Evolutionary conservation across 2,329 filamentous ascomycete species (phyloP), one percentile per base, ranked within the genome.

Genomic region (Ampelomyces quisqualis): DNA sequence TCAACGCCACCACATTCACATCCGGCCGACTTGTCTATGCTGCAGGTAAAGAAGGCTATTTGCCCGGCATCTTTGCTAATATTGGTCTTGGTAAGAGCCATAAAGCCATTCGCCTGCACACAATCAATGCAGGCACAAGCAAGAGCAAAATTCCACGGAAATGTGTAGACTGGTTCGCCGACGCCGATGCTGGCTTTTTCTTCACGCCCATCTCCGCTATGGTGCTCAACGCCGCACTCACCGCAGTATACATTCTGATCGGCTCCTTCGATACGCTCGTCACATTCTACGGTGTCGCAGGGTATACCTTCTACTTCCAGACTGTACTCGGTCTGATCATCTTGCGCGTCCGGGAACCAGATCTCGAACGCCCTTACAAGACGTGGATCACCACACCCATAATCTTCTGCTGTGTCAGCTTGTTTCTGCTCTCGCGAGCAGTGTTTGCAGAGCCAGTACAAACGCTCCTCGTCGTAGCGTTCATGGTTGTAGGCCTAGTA

Each of bases 381-480:
- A 95, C 90, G 3, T 98, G 91, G 93, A 95, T 98, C 61, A 86
- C 85, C 1, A 98, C 93, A 2, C 93, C 93, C 8, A 91, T 98
- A 52, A 91, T 96, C 41, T 98, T 98, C 67, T 98, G 93, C 77
- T 98, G 93, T 63, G 93, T 98, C 26, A 95, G 88, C 65, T 69
- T 98, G 51, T 98, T 98, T 64, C 70, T 98, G 51, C 79, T 98
- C 28, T 90, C 84, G 61, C 78, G 93, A 35, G 90, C 90, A 3
- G 83, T 97, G 10, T 93, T 98, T 63, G 86, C 90, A 10, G 85
- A 95, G 70, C 93, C 93, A 4, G 58, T 95, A 36, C 90, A 98
- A 75, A 95, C 91, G 0, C 65, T 95, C 17, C 81, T 91, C 15
- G 93, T 98, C 6, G 74, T 96, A 5, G 84, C 74, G 0, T 98